Evolutionary conservation across 306 rosid species (phyloP).

Genomic region (Cucurbita moschata): DNA sequence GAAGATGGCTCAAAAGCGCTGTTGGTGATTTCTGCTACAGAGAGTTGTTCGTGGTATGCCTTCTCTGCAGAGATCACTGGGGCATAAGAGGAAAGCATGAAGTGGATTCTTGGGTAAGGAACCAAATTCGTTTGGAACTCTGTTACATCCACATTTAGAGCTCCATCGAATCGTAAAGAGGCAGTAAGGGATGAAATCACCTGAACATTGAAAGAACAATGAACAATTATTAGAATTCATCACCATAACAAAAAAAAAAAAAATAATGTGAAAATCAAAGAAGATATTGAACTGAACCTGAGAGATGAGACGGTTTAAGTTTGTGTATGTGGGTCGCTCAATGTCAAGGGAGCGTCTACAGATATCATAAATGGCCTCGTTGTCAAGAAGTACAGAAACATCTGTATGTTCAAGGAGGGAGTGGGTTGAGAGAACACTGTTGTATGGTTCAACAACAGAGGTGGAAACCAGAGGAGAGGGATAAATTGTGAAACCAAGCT

Average conservation of each 20-base stretch:
- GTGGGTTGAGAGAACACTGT: conserved; percentile 93
- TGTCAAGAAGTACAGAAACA: conserved; percentile 79
- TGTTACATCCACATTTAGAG: conserved; percentile 76
- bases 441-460: conserved; percentile 94
- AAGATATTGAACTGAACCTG: conserved; percentile 32
- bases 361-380: conserved; percentile 83
- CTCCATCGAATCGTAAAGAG: conserved; percentile 83
- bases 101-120: conserved; percentile 88
- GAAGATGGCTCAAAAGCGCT: conserved; percentile 91
- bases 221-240: not conserved
- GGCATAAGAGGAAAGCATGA: conserved; percentile 91
- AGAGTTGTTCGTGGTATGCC: conserved; percentile 31
- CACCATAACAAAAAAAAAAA: not conserved
- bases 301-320: conserved; percentile 78
- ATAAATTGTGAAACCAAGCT: conserved; percentile 83
- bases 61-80: conserved; percentile 36
- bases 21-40: conserved; percentile 86
- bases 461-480: conserved; percentile 95
- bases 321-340: conserved; percentile 88
- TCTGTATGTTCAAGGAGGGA: conserved; percentile 88
- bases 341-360: conserved; percentile 91
- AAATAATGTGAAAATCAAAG: not conserved
- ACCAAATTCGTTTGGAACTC: conserved; percentile 92
- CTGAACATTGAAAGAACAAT: conserved; percentile 15
- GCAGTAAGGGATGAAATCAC: conserved; percentile 84